Percentiles rank a stretch among this genome's conserved stretches.
Conservation (phyloP, 2,329 filamentous ascomycete species). For the Talaromyces sp. region DNA sequence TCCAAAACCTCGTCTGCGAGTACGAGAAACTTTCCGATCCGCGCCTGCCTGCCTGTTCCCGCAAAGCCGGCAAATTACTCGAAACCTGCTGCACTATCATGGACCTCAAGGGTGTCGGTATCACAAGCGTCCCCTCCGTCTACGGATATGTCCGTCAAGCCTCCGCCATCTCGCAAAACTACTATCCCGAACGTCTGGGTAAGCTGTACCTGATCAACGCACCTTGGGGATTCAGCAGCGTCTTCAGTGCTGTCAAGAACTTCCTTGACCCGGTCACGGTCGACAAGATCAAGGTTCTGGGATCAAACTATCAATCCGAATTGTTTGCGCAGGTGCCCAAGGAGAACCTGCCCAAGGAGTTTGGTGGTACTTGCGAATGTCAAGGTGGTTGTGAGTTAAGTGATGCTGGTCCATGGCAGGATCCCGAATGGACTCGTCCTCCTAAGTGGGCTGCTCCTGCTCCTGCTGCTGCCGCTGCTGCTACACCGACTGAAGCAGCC, state of each 20-base stretch:
- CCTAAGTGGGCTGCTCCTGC: slow-evolving; percentile 43
- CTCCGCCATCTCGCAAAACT: slow-evolving; percentile 91
- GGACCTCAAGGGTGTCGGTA: slow-evolving; percentile 91
- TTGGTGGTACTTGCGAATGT: slow-evolving; percentile 83
- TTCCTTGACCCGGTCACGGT: slow-evolving; percentile 98
- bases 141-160: slow-evolving; percentile 84
- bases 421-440: slow-evolving; percentile 43
- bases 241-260: slow-evolving; percentile 82
- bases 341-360: slow-evolving; percentile 83
- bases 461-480: slow-evolving; percentile 26
- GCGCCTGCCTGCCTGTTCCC: slow-evolving; percentile 89
- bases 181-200: slow-evolving; percentile 96
- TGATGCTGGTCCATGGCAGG: slow-evolving; percentile 82
- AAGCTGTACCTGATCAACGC: slow-evolving; percentile 98
- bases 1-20: slow-evolving; percentile 92
- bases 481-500: slow-evolving; percentile 11
- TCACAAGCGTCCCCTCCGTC: slow-evolving; percentile 76
- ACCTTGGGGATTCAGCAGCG: slow-evolving; percentile 86
- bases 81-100: slow-evolving; percentile 99
- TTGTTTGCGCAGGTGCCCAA: slow-evolving; percentile 78
- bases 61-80: slow-evolving; percentile 81
- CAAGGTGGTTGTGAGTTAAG: slow-evolving; percentile 77
- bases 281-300: slow-evolving; percentile 90
- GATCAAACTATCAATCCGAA: slow-evolving; percentile 75
- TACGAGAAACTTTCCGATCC: slow-evolving; percentile 96